Conservation (phyloP, 2,329 filamentous ascomycete genomes). For the Microcyclospora pomicola region DNA sequence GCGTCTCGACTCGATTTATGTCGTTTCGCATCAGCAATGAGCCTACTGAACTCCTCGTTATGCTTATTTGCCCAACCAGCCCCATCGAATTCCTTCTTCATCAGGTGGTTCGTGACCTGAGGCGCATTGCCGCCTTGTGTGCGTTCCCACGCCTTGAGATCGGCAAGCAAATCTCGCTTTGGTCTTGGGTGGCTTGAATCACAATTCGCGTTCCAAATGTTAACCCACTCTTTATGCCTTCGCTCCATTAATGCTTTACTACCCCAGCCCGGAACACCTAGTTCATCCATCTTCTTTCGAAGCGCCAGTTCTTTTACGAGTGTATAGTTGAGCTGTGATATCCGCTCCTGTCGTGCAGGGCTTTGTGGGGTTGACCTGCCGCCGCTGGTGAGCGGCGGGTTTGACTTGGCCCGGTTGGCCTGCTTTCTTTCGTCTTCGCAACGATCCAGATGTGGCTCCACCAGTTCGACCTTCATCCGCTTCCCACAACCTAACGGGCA, state of each 20-base stretch:
- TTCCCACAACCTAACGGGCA: constrained; percentile 68
- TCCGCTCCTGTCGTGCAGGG: constrained; percentile 41
- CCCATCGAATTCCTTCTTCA: constrained; percentile 80
- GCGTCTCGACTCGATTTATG: constrained; percentile 27
- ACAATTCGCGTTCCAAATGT: constrained; percentile 93
- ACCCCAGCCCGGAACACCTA: constrained; percentile 63
- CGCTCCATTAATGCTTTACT: constrained; percentile 55
- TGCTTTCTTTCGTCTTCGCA: constrained; percentile 35
- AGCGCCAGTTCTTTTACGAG: constrained; percentile 68
- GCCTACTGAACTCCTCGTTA: constrained; percentile 57
- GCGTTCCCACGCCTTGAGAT: constrained; percentile 76
- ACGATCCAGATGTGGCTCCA: constrained; percentile 69
- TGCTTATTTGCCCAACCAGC: constrained; percentile 61
- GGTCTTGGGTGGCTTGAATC: constrained; percentile 62
- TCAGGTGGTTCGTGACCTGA: constrained; percentile 39
- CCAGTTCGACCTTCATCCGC: constrained; percentile 64
- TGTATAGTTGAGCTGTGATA: constrained; percentile 74
- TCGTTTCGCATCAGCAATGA: constrained; percentile 63
- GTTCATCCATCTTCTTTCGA: constrained; percentile 65
- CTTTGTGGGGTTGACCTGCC: constrained; percentile 5
- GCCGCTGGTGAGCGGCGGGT: constrained; percentile 9
- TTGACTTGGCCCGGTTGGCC: constrained; percentile 9
- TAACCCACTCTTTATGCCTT: constrained; percentile 86
- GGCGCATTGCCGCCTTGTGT: constrained; percentile 54
- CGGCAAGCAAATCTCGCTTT: constrained; percentile 58